phyloP scores from a whole-genome alignment of 345 rosid species.

The Eutrema heterophyllum region DNA sequence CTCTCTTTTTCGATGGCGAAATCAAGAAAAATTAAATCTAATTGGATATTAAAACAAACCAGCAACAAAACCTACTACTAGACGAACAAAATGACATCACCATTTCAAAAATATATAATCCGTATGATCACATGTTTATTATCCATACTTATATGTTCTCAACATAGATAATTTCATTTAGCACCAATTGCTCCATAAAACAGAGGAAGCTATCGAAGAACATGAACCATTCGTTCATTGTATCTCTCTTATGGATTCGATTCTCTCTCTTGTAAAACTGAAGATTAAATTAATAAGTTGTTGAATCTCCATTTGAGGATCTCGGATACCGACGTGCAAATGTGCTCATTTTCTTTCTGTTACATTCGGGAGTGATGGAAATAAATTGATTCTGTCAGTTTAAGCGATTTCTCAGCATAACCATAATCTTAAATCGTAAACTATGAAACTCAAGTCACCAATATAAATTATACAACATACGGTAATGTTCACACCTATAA shows the following conservation, averaged over 20 bases:
- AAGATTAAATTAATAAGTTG: not conserved
- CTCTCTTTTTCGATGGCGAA: not conserved
- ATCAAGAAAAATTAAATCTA: not conserved
- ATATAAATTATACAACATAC: not conserved
- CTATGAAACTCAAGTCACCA: not conserved
- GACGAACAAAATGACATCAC: not conserved
- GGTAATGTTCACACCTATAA: not conserved
- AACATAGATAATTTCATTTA: not conserved
- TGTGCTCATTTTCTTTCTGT: slow-evolving; percentile 15
- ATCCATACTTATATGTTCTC: not conserved
- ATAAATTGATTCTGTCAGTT: not conserved
- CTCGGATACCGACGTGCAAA: not conserved
- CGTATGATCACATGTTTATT: not conserved
- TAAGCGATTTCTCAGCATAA: not conserved
- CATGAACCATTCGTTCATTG: not conserved
- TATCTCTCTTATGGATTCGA: not conserved
- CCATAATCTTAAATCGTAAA: not conserved
- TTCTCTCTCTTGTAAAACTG: not conserved
- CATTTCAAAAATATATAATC: not conserved
- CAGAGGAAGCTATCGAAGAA: not conserved
- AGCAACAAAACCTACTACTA: not conserved
- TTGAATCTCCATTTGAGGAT: not conserved
- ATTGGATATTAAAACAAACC: not conserved
- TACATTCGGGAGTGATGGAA: not conserved
- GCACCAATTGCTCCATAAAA: not conserved